Percentiles rank a stretch among this genome's conserved stretches.
phyloP scores from a whole-genome alignment of 176 grass and related monocot genomes.

The Carex parvula region DNA sequence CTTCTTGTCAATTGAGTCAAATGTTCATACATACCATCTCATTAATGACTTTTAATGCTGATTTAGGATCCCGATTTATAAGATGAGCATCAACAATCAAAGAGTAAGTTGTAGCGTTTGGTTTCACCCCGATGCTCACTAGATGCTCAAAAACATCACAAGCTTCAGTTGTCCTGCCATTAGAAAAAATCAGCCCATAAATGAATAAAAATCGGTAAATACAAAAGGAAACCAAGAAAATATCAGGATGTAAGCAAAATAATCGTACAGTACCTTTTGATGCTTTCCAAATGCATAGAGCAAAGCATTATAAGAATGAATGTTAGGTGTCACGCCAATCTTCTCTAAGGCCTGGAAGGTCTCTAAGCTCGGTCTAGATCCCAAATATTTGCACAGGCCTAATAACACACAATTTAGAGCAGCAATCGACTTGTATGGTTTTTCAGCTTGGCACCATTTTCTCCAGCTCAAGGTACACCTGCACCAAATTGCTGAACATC shows the following conservation, averaged over 20 bases:
- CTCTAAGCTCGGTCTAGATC: slow-evolving; percentile 93
- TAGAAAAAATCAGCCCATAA: slow-evolving; percentile 25
- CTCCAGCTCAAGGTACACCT: slow-evolving; percentile 96
- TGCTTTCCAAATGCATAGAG: slow-evolving; percentile 82
- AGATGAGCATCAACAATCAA: slow-evolving; percentile 69
- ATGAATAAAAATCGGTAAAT: not conserved
- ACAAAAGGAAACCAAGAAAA: slow-evolving; percentile 13
- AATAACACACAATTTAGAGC: slow-evolving; percentile 97
- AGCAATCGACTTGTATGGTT: slow-evolving; percentile 84
- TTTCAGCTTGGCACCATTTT: slow-evolving; percentile 66
- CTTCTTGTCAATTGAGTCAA: slow-evolving; percentile 20
- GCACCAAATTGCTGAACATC: slow-evolving; percentile 4
- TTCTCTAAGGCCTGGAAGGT: slow-evolving; percentile 88
- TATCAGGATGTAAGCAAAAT: not conserved
- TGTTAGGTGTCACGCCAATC: slow-evolving; percentile 66
- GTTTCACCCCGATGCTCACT: slow-evolving; percentile 63
- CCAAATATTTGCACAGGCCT: slow-evolving; percentile 97
- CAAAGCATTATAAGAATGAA: slow-evolving; percentile 95
- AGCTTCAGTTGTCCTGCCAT: slow-evolving; percentile 71
- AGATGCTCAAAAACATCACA: slow-evolving; percentile 78
- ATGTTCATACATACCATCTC: slow-evolving; percentile 45
- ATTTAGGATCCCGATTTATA: slow-evolving; percentile 64
- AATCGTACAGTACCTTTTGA: slow-evolving; percentile 49
- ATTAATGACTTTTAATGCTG: slow-evolving; percentile 58
- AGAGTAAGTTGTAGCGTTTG: slow-evolving; percentile 84